phyloP scores from a whole-genome alignment of 2,329 filamentous ascomycete genomes.

The Xylariaceae sp. region DNA sequence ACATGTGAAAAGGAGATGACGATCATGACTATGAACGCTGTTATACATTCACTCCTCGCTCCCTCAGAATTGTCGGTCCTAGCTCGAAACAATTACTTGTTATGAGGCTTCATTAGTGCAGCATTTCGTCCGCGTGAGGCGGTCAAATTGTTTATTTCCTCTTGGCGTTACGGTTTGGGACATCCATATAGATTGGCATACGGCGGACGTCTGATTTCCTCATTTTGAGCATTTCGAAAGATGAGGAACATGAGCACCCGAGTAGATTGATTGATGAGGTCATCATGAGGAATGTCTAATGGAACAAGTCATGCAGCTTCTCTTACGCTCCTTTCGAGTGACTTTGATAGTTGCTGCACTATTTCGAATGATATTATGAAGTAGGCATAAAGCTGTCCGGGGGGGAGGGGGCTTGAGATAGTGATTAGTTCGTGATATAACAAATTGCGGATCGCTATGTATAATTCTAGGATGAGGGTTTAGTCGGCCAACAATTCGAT shows the following conservation, averaged over 20 bases:
- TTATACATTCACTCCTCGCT: not conserved
- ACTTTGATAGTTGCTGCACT: not conserved
- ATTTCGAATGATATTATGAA: not conserved
- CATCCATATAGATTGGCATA: slow-evolving; percentile 10
- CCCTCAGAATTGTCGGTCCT: not conserved
- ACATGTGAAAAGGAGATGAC: no score
- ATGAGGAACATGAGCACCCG: not conserved
- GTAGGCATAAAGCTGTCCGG: not conserved
- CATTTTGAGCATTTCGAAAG: slow-evolving; percentile 9
- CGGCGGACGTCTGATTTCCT: slow-evolving; percentile 5
- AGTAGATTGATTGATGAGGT: not conserved
- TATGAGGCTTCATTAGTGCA: no score
- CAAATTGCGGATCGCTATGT: not conserved
- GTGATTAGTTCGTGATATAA: no score
- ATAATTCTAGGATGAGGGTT: no score
- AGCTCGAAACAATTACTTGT: no score
- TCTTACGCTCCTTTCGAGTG: slow-evolving; percentile 12
- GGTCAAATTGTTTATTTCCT: not conserved
- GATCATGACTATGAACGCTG: no score
- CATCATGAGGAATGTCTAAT: slow-evolving; percentile 11
- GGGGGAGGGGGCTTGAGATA: no score
- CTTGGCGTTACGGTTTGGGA: no score
- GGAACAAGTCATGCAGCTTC: slow-evolving; percentile 5
- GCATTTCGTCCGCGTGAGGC: not conserved
- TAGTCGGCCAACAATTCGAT: not conserved